Percentiles rank a stretch among this genome's conserved stretches.
phyloP scores from a whole-genome alignment of 2,329 filamentous ascomycete genomes.

The Atkinsonella texensis region DNA sequence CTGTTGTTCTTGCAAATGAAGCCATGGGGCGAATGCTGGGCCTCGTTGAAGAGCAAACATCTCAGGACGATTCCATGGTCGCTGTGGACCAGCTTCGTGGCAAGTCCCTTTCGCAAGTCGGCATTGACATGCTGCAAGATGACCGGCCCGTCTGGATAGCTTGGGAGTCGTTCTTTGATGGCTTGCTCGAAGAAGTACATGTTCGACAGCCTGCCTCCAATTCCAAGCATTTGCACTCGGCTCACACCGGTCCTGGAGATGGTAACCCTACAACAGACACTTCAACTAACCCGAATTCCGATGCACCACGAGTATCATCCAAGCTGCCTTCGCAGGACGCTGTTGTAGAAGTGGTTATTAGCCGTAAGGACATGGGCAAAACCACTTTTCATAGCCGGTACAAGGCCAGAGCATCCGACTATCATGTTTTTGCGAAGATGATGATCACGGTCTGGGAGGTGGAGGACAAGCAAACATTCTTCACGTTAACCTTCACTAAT shows the following conservation, averaged over 20 bases:
- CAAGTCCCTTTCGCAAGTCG: slow-evolving; percentile 55
- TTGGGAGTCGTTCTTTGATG: slow-evolving; percentile 47
- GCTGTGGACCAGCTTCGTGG: slow-evolving; percentile 51
- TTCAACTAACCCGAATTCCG: slow-evolving; percentile 14
- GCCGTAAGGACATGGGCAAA: slow-evolving; percentile 32
- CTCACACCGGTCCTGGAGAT: slow-evolving; percentile 19
- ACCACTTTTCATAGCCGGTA: slow-evolving; percentile 23
- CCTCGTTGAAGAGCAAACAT: slow-evolving; percentile 35
- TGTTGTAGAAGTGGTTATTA: slow-evolving; percentile 56
- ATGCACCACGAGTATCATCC: slow-evolving; percentile 18
- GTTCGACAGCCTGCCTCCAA: slow-evolving; percentile 15
- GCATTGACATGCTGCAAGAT: slow-evolving; percentile 61
- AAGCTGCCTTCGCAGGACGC: slow-evolving; percentile 40
- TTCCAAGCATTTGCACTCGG: slow-evolving; percentile 10
- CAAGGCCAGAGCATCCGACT: slow-evolving; percentile 24
- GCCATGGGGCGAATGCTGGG: slow-evolving; percentile 54
- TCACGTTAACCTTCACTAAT: slow-evolving; percentile 63
- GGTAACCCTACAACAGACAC: slow-evolving; percentile 23
- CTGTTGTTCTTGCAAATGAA: slow-evolving; percentile 62
- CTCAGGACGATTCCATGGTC: slow-evolving; percentile 28
- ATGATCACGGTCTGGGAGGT: slow-evolving; percentile 63
- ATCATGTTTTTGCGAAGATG: slow-evolving; percentile 54
- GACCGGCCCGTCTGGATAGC: slow-evolving; percentile 47
- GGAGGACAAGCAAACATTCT: slow-evolving; percentile 56
- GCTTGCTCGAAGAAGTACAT: slow-evolving; percentile 33